Base-by-base conservation (phyloP, 148 eudicot species). In the Silene uniflora region DNA sequence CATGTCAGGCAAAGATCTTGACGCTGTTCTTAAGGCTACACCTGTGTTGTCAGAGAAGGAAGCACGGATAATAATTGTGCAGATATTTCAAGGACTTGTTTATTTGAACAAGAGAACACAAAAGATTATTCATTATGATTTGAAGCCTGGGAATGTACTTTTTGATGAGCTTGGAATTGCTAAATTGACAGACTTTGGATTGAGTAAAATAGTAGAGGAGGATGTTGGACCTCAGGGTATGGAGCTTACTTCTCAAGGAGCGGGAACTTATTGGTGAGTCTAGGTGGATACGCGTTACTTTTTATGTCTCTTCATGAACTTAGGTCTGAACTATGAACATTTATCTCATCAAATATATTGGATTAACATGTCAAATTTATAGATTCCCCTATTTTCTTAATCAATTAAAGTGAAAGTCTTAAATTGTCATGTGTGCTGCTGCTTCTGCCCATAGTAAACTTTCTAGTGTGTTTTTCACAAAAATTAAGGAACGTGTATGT, bases 201-300 rank as follows among this genome's bases (percentile, higher is more conserved):
- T 95, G 85, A 95, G 99, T 81, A 95, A 95, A 89, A 95, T 95
- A 73, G 97, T 95, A 69, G 97, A 95, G 84, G 94, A 92, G 59
- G 86, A 95, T 84, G 96, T 90, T 72, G 97, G 99, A 77, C 88
- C 97, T 44, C 96, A 86, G 83, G 97, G 98, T 71, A 95, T 95
- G 99, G 99, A 92, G 84, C 99, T 95, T 75, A 95, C 99, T 74
- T 95, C 97, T 47, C 99, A 95, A 78, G 97, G 99, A 72, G 99
- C 99, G 65, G 99, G 99, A 86, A 95, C 99, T 42, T 95, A 95
- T 83, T 95, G 99, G 99, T 95, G 85, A 90, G 90, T 77, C 66
- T 42, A 62, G 35, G 71, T 71, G 77, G 62, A 29, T 58, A 27
- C 42, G 13, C 6, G 62, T 55, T 23, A 4, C 23, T 12, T 32